A percentile compares a stretch with the other conserved stretches of the same genome.
Evolutionary conservation across 2,329 filamentous ascomycete genomes (phyloP).

Genomic region (Epichloe scottii): DNA sequence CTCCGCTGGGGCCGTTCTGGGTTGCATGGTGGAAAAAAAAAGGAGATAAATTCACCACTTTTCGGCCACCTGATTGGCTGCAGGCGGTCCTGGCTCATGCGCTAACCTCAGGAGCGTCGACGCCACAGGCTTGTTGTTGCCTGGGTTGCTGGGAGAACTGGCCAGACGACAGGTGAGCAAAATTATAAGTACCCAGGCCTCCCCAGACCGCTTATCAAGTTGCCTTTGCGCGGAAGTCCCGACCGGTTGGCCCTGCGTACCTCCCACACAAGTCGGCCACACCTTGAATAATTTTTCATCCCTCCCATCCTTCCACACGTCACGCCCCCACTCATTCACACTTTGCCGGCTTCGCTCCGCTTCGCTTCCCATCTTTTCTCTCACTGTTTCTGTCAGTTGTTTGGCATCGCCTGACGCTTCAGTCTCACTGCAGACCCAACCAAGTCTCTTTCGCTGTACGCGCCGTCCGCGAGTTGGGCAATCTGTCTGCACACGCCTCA

Average conservation of each 20-base stretch:
- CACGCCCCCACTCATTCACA: slow-evolving; percentile 19
- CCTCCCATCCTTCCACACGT: slow-evolving; percentile 14
- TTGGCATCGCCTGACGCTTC: slow-evolving; percentile 11
- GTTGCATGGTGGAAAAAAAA: slow-evolving; percentile 21
- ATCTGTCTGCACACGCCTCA: slow-evolving; percentile 3
- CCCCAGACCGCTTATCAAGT: slow-evolving; percentile 38
- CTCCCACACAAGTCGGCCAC: slow-evolving; percentile 34
- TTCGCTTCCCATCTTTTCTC: slow-evolving; percentile 10
- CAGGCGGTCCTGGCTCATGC: slow-evolving; percentile 18
- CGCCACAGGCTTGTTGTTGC: slow-evolving; percentile 33
- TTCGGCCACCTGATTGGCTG: slow-evolving; percentile 25
- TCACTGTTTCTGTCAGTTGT: slow-evolving; percentile 9
- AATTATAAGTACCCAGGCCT: slow-evolving; percentile 45
- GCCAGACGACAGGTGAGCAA: slow-evolving; percentile 26
- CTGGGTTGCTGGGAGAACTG: slow-evolving; percentile 32
- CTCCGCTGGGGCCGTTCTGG: slow-evolving; percentile 18
- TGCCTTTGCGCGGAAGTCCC: slow-evolving; percentile 41
- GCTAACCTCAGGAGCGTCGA: slow-evolving; percentile 26
- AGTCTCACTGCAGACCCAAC: slow-evolving; percentile 4
- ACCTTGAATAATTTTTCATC: slow-evolving; percentile 22
- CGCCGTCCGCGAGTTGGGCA: slow-evolving; percentile 4
- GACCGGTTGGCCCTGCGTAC: slow-evolving; percentile 41
- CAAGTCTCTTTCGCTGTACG: slow-evolving; percentile 6
- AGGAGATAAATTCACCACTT: slow-evolving; percentile 25
- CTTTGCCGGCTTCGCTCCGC: slow-evolving; percentile 9